Evolutionary conservation across 1,284 basidiomycete genomes (phyloP).

Genomic region (Pterula multifida): DNA sequence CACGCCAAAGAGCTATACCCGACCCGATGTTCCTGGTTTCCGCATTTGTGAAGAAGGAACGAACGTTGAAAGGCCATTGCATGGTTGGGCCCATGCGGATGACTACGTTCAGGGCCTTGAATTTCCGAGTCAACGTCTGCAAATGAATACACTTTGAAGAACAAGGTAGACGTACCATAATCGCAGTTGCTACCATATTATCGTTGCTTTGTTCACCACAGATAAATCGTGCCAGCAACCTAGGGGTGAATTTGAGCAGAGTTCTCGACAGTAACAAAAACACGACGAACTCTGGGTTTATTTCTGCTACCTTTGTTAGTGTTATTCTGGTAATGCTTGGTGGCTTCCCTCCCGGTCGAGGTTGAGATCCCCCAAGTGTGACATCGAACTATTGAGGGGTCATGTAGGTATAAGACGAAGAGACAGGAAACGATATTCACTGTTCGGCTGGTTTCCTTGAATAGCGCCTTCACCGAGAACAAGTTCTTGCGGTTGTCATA

Average conservation of each 20-base stretch:
- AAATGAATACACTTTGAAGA: too few species aligned
- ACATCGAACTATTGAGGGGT: constrained; percentile 33
- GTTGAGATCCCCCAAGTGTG: constrained; percentile 17
- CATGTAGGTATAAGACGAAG: background rate
- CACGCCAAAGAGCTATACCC: constrained; percentile 44
- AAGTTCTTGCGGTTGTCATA: constrained; percentile 43
- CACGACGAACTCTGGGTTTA: constrained; percentile 47
- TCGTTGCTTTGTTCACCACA: constrained; percentile 43
- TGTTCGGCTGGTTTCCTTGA: background rate
- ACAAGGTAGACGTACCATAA: constrained; percentile 33
- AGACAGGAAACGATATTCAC: background rate
- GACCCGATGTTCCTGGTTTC: constrained; percentile 37
- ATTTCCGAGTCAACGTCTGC: background rate
- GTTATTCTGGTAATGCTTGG: constrained; percentile 40
- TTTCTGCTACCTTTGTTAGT: constrained; percentile 39
- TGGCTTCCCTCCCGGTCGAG: constrained; percentile 13
- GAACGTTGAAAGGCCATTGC: constrained; percentile 45
- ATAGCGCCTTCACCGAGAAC: constrained; percentile 25
- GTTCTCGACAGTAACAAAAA: constrained; percentile 4
- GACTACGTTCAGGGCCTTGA: constrained; percentile 47
- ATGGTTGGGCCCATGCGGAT: constrained; percentile 47
- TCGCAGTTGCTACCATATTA: constrained; percentile 43
- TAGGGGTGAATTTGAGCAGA: constrained; percentile 12
- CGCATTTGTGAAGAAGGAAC: constrained; percentile 46
- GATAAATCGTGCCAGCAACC: constrained; percentile 40